These are phyloP conservation scores for Elsinoe perseae DNA, from an alignment of 2,329 filamentous ascomycete species.

Conservation along the genomic window DNA sequence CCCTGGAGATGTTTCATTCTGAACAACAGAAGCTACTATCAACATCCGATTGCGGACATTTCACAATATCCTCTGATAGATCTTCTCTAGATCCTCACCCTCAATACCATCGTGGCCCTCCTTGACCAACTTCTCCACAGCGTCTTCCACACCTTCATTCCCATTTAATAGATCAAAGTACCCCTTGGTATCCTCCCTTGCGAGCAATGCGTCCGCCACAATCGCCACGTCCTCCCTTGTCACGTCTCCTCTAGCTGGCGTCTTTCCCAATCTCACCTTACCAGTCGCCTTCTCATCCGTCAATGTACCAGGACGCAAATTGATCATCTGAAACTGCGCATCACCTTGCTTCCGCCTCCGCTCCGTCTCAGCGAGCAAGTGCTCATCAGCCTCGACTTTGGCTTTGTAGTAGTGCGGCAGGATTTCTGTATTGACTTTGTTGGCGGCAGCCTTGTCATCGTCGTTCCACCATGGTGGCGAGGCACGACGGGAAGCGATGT, in stretches of 20 bases:
- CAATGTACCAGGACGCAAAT: constrained; percentile 44
- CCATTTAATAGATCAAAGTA: constrained; percentile 50
- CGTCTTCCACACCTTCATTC: constrained; percentile 39
- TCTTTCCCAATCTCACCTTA: constrained; percentile 43
- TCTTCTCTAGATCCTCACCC: constrained; percentile 44
- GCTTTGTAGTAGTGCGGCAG: constrained; percentile 47
- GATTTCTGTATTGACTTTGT: constrained; percentile 42
- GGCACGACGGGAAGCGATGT: constrained; percentile 43
- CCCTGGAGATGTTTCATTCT: too few relatives aligned
- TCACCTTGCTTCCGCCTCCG: background rate
- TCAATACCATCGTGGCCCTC: constrained; percentile 42
- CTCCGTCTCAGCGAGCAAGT: constrained; percentile 39
- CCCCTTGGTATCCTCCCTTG: constrained; percentile 41
- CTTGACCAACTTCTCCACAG: constrained; percentile 39
- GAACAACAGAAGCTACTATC: background rate
- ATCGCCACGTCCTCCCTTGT: constrained; percentile 46
- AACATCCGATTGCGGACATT: background rate
- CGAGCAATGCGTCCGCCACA: constrained; percentile 43
- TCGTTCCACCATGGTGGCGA: constrained; percentile 46
- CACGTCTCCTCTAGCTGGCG: constrained; percentile 35
- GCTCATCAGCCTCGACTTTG: constrained; percentile 50
- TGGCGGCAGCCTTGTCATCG: constrained; percentile 38
- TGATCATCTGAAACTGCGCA: constrained; percentile 42
- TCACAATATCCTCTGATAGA: constrained; percentile 22
- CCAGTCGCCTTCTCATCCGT: constrained; percentile 40